Base-by-base conservation (phyloP, 495 filamentous ascomycete species). In the Xylaria palmicola region DNA sequence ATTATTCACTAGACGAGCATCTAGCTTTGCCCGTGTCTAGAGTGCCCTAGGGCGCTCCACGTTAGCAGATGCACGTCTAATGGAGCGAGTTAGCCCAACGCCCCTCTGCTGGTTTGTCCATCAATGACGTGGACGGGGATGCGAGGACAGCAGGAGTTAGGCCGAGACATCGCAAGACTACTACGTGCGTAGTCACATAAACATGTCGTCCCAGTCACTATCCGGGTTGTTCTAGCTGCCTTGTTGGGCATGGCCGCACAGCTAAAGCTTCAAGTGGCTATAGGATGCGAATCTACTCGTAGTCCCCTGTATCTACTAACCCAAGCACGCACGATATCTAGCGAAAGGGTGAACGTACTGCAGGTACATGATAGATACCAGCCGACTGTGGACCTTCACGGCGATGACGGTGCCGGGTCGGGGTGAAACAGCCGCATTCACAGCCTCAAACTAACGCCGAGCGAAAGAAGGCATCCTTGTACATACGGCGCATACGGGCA, bases 341-440 rank as follows among this genome's bases (percentile, higher is more conserved):
- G n/a, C n/a, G n/a, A n/a, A n/a, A n/a, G n/a, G n/a, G n/a, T n/a
- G n/a, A n/a, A n/a, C n/a, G n/a, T 37, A 36, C 34, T 50, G 9
- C 12, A 10, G 29, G n/a, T 30, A 30, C 15, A 19, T 5, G 22
- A 37, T 24, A 53, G 30, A 9, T 2, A 54, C 19, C 34, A 41
- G 34, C 29, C 5, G 51, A 29, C 26, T 27, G 51, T 55, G 51
- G 51, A 55, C 29, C 51, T 41, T 10, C 7, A 55, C n/a, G n/a
- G 50, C 32, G 19, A 53, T 29, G 1, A 37, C 19, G 50, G 26
- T 27, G 26, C 22, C 37, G 19, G 37, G 27, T 34, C 34, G 26
- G 27, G 34, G 37, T 56, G 39, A 56, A 56, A 44, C 39, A 56
- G 39, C 53, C 53, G 53, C 53, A 24, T 44, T 44, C 39, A 56